Evolutionary conservation across 352 stramenopile genomes (phyloP).

Genomic region (Pythium aristosporum): DNA sequence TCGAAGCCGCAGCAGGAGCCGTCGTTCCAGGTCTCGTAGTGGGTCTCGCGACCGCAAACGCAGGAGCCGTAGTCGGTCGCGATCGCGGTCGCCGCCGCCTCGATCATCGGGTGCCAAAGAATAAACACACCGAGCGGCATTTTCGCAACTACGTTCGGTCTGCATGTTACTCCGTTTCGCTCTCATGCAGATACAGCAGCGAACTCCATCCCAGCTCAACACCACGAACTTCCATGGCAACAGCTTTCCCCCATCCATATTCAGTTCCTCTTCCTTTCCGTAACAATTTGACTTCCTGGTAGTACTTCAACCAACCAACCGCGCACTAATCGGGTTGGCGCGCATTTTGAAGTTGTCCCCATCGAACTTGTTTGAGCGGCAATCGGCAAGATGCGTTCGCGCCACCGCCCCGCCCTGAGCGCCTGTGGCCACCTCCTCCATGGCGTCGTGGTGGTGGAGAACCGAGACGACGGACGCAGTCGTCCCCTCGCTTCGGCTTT

Average conservation of each 20-base stretch:
- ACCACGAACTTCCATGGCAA: neutral
- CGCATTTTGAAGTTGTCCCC: conserved; percentile 1
- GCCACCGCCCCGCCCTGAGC: conserved; percentile 9
- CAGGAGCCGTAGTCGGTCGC: conserved; percentile 41
- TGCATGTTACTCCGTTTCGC: conserved; percentile 1
- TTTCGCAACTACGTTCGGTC: conserved; percentile 1
- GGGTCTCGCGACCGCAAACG: conserved; percentile 40
- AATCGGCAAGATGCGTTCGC: neutral
- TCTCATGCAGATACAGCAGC: conserved; percentile 5
- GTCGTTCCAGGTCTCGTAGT: conserved; percentile 51
- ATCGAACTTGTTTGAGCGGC: neutral
- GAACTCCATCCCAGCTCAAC: neutral
- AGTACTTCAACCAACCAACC: conserved; percentile 15
- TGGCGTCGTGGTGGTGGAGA: conserved; percentile 7
- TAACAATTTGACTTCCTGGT: conserved; percentile 18
- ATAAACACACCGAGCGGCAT: conserved; percentile 15
- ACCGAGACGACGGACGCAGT: neutral
- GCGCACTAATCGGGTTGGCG: conserved; percentile 18
- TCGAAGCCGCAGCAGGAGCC: conserved; percentile 37
- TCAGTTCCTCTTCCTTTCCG: neutral
- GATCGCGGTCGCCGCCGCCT: conserved; percentile 33
- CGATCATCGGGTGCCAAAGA: conserved; percentile 13
- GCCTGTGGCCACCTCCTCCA: conserved; percentile 13
- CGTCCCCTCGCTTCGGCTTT: conserved; percentile 5
- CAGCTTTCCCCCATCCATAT: neutral